Evolutionary conservation across 108 stramenopile genomes (phyloP).

Genomic region (Cyclotella atomus): DNA sequence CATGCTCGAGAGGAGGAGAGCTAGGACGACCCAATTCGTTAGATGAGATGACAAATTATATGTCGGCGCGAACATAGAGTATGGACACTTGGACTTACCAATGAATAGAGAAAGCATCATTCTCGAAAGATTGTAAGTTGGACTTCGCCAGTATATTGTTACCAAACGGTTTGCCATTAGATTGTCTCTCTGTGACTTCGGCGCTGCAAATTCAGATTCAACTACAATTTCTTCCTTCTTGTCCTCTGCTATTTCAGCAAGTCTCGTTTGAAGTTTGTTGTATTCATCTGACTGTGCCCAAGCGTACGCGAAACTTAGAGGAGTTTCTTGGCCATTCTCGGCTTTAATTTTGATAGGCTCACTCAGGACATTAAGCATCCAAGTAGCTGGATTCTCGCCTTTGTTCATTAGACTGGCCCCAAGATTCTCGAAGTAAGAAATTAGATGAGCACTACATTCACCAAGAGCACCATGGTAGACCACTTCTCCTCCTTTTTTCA

Average conservation of each 20-base stretch:
- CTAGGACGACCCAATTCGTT: background rate
- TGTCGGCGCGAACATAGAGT: background rate
- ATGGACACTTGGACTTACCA: background rate
- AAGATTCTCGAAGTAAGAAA: conserved; percentile 55
- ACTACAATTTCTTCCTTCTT: conserved; percentile 28
- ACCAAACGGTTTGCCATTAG: conserved; percentile 49
- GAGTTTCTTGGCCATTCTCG: conserved; percentile 35
- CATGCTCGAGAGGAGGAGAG: conserved; percentile 12
- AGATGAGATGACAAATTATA: background rate
- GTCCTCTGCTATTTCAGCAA: conserved; percentile 19
- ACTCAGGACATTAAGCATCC: conserved; percentile 79
- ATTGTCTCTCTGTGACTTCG: background rate
- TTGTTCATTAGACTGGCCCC: conserved; percentile 33
- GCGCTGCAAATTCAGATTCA: conserved; percentile 33
- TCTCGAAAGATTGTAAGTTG: conserved; percentile 52
- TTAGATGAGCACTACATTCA: conserved; percentile 39
- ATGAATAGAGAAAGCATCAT: conserved; percentile 24
- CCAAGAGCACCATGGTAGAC: conserved; percentile 73
- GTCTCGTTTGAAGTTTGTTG: conserved; percentile 14
- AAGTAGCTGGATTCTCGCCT: conserved; percentile 82
- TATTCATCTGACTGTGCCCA: conserved; percentile 31
- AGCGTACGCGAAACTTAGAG: conserved; percentile 26
- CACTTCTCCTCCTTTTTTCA: conserved; percentile 62
- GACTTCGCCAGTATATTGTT: conserved; percentile 47
- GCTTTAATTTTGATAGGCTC: conserved; percentile 19